Evolutionary conservation across 2,329 filamentous ascomycete genomes (phyloP), one percentile per base, ranked within the genome.

Genomic region (Phialocephala subalpina): DNA sequence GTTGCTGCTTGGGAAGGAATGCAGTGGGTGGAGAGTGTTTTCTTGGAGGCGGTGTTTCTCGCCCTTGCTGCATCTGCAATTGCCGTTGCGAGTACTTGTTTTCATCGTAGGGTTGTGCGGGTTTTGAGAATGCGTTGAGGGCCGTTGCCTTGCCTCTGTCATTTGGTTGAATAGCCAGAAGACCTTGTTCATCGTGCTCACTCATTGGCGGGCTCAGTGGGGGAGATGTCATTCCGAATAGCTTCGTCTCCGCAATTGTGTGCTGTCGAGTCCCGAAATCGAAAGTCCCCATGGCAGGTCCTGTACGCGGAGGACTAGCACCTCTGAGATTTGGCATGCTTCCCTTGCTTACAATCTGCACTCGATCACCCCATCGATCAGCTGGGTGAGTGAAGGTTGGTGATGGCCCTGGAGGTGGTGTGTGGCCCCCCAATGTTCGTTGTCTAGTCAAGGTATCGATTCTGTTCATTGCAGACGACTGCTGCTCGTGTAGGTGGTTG

Each of bases 91-190:
- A 87, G 73, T 93, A 97, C 74, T 93, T 92, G 22, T 90, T 88
- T 74, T 97, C 94, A 73, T 97, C 93, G 72, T 96, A 97, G 8
- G 89, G 86, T 59, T 90, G 87, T 1, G 82, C 80, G 1, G 94
- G 92, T 75, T 93, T 93, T 70, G 91, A 91, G 77, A 91, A 91
- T 0, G 88, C 81, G 35, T 88, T 88, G 78, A 89, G 82, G 0
- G 92, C 91, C 0, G 93, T 97, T 5, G 92, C 92, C 76, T 96
- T 97, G 60, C 92, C 93, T 56, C 87, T 83, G 72, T 97, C 94
- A 68, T 89, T 89, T 0, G 92, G 90, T 66, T 92, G 88, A 14
- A 96, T 85, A 9, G 90, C 79, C 16, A 97, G 82, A 0, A 85
- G 77, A 1, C 85, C 80, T 18, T 84, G 81, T n/a, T 95, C 92